Evolutionary conservation across 495 filamentous ascomycete species (phyloP), one percentile per base, ranked within the genome.

Genomic region (Monascus purpureus): DNA sequence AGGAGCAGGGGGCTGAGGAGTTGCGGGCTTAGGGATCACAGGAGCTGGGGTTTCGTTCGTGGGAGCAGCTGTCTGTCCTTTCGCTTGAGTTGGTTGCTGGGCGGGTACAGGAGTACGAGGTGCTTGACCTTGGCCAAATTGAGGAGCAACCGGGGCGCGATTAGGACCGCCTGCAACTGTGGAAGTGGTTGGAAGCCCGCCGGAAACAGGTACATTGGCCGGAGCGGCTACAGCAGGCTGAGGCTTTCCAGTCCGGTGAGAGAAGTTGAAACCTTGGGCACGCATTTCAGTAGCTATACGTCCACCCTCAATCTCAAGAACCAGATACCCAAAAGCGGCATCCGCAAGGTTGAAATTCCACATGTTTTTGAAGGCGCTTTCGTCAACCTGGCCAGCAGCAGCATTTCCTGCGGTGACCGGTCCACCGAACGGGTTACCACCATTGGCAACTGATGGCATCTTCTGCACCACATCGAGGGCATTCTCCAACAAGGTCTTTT

Each of bases 361-460:
- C 92, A 96, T 96, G 46, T 99, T 99, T 67, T 99, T 99, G 67
- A 99, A 99, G 0, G 90, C 90, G 41, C 87, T 93, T 61, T 99
- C 90, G 46, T 99, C 90, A 13, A 99, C 84, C 44, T 92, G 84
- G 13, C 90, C 88, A 39, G 76, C 77, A 15, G 72, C 73, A 14
- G 72, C 73, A 41, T 68, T 70, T 29, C 69, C 69, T 12, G 79
- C 77, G n/a, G 75, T 70, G 37, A 75, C 68, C 8, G 81, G 78
- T 6, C 90, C 90, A 35, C 92, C 90, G 47, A 96, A 96, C 0
- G 92, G 92, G 52, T 93, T 95, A 1, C 88, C 88, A 37, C 92
- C 92, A 32, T 86, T 92, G 24, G 92, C 90, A 24, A 80, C 80
- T 6, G 74, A 74, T 4, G 92, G 92, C 92, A 99, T 99, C 68